Conservation (phyloP, 2,329 filamentous ascomycete genomes). For the Aspergillus calidoustus region DNA sequence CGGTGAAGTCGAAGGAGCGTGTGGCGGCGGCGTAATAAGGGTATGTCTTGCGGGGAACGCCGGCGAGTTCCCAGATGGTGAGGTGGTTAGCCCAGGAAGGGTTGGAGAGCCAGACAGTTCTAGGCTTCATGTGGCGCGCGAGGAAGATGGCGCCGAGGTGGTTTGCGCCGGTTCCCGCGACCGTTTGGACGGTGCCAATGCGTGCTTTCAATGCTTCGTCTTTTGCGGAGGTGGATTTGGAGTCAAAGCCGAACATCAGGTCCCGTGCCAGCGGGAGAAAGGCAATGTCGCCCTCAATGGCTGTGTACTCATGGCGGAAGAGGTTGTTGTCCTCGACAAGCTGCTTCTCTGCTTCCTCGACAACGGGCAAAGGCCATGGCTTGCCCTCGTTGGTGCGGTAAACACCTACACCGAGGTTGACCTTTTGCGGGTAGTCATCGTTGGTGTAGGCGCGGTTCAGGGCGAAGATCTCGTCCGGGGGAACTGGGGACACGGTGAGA, state of each 20-base stretch:
- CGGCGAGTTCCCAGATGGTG: conserved; percentile 80
- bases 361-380: conserved; percentile 93
- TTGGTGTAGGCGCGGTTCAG: conserved; percentile 82
- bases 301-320: conserved; percentile 95
- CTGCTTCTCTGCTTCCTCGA: conserved; percentile 77
- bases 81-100: conserved; percentile 98
- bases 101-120: conserved; percentile 84
- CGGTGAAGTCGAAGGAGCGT: conserved; percentile 49
- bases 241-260: conserved; percentile 70
- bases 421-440: conserved; percentile 73
- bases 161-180: conserved; percentile 93
- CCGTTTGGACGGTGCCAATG: conserved; percentile 80
- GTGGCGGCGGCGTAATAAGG: conserved; percentile 81
- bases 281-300: conserved; percentile 81
- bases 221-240: conserved; percentile 54
- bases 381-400: conserved; percentile 92
- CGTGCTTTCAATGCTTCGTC: conserved; percentile 44
- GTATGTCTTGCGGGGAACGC: conserved; percentile 80
- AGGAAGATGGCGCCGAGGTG: conserved; percentile 93
- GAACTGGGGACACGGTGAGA: conserved; percentile 73
- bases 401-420: conserved; percentile 87
- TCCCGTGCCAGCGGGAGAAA: conserved; percentile 89
- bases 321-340: conserved; percentile 81
- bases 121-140: conserved; percentile 75
- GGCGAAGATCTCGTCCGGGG: conserved; percentile 89